Base-by-base conservation (phyloP, 306 rosid species). In the Begonia loranthoides region DNA sequence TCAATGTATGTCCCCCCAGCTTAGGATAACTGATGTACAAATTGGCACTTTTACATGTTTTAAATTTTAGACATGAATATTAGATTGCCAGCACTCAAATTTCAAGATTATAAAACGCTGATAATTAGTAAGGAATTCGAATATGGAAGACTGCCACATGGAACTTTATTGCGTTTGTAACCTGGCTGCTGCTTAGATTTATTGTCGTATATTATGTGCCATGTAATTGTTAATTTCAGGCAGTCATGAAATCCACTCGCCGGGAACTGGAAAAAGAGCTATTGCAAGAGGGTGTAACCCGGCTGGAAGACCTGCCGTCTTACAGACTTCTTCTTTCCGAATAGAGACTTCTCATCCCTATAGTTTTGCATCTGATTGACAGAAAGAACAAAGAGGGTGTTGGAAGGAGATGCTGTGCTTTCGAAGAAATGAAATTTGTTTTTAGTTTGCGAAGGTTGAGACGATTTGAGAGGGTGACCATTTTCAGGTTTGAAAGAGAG, bases 191-290 rank as follows among this genome's bases (percentile, higher is more conserved):
- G 5, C 47, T 43, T 43, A n/a, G 15, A n/a, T n/a, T 43, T 43
- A 10, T 12, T 1, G 47, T 43, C 13, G 4, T 28, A 43, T 43
- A 10, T 43, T 1, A 11, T 43, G n/a, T 10, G 47, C 47, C 13
- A 43, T 43, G 14, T 43, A 12, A 43, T 43, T n/a, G 13, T 43
- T 43, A 43, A 43, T 43, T n/a, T 43, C 84, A 90, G 95, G 67
- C 93, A 15, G 95, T 90, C 64, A 90, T 90, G 99, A 90, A 90
- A 67, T 63, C 94, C n/a, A 90, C 99, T 13, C 92, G 94, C 41
- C 88, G 87, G 12, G 92, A 80, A 59, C 80, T 90, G 69, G 99
- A 90, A 78, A 90, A 83, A 61, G 99, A 90, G 76, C 94, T 89
- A 61, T 66, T 86, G 64, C 70, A 70, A 16, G 95, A 82, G 60